phyloP scores from a whole-genome alignment of 139 green algal genomes.

The Chlamydomonas sphaeroides region DNA sequence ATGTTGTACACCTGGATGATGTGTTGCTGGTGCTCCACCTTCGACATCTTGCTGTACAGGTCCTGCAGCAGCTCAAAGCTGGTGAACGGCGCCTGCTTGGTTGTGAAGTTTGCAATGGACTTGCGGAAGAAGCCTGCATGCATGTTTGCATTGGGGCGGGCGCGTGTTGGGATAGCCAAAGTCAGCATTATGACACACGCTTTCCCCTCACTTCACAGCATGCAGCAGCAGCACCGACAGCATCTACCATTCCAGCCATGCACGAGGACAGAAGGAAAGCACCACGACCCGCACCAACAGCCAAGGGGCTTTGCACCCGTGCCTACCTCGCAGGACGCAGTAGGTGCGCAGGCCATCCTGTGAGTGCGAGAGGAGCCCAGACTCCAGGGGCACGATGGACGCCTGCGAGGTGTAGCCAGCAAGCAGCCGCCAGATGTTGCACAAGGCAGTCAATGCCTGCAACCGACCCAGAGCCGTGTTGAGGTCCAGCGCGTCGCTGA shows the following conservation, averaged over 20 bases:
- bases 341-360: no score
- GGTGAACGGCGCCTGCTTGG: neutral
- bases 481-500: neutral
- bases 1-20: neutral
- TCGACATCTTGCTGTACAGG: neutral
- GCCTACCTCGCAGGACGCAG: no score
- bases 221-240: no score
- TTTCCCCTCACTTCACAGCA: no score
- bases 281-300: no score
- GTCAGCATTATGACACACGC: no score
- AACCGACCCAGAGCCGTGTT: neutral
- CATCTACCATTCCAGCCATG: no score
- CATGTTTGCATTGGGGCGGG: neutral
- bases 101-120: neutral
- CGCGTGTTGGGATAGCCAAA: no score
- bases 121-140: neutral
- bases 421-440: neutral
- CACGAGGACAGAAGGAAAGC: no score
- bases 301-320: no score
- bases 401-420: neutral
- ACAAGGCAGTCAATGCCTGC: neutral
- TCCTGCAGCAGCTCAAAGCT: conserved; percentile 7
- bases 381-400: no score
- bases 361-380: no score
- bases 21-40: neutral